phyloP scores from a whole-genome alignment of 139 green algal genomes.

The Chlamydomonas eustigma region DNA sequence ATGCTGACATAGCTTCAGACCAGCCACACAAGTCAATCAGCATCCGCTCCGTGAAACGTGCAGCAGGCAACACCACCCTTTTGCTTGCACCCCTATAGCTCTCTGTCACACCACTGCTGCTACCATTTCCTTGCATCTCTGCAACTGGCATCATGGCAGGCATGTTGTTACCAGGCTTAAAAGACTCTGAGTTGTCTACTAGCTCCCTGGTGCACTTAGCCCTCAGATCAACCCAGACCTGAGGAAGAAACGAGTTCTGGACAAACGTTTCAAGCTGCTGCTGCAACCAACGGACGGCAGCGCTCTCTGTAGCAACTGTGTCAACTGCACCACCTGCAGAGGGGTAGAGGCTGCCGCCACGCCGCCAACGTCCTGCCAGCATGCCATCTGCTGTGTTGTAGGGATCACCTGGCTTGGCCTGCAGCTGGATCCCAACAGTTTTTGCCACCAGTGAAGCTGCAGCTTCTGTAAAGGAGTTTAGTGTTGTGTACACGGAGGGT shows the following conservation, averaged over 20 bases:
- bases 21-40: constrained; percentile 51
- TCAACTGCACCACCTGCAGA: not conserved
- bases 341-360: not conserved
- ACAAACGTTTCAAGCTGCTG: constrained; percentile 50
- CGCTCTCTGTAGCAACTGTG: not conserved
- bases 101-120: not conserved
- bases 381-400: not conserved
- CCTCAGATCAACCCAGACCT: constrained; percentile 53
- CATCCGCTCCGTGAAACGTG: constrained; percentile 42
- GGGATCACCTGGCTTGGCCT: too few species aligned
- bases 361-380: not conserved
- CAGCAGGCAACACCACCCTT: constrained; percentile 16
- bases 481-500: constrained; percentile 18
- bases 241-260: constrained; percentile 57
- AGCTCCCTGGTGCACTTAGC: constrained; percentile 14
- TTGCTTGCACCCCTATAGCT: not conserved
- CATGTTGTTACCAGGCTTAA: not conserved
- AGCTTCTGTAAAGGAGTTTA: constrained; percentile 7
- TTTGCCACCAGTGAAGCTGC: not conserved
- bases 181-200: not conserved
- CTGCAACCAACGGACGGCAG: constrained; percentile 29
- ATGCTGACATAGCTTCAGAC: constrained; percentile 39
- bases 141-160: not conserved
- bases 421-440: not conserved
- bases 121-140: not conserved